Base-by-base conservation (phyloP, 2,329 filamentous ascomycete genomes). In the Orbilia quercus region DNA sequence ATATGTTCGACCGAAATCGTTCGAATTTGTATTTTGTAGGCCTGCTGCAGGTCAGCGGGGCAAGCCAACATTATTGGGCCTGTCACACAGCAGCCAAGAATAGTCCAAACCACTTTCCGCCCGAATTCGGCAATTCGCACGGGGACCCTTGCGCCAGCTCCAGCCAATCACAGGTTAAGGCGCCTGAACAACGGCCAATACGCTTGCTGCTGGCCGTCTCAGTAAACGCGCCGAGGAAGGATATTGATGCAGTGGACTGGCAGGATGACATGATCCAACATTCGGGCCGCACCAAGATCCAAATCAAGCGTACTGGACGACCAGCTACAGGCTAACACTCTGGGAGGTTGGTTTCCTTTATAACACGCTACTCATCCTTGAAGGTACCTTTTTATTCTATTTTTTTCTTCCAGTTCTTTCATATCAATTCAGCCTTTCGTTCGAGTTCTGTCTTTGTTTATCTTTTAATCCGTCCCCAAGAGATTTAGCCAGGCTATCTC, bases 21-120 rank as follows among this genome's bases (percentile, higher is more conserved):
- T n/a, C n/a, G n/a, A n/a, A n/a, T n/a, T n/a, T n/a, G n/a, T n/a
- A n/a, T n/a, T 31, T 31, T 31, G 28, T 31, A 9, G 28, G 4
- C 5, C 28, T 31, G 28, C 28, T 31, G 28, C 28, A 31, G 28
- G 28, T 31, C 28, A 31, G 28, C 4, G 28, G 28, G 28, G 28
- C 4, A 31, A n/a, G 42, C n/a, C 45, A 9, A 28, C 42, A 34
- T 38, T 44, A 67, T 72, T 72, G 66, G 64, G 38, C 20, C 48
- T 18, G 64, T 69, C 45, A 36, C 66, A 72, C 66, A 58, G 53
- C 34, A 48, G 50, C 66, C 66, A 72, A 64, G 66, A 64, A 72
- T 64, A 64, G 59, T 20, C 51, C 28, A n/a, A 45, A 28, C 42
- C 42, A 44, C 36, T 45, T 25, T 25, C n/a, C n/a, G 55, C 20